Base-by-base conservation (phyloP, 257 asterid species). In the Nicotiana knightiana region DNA sequence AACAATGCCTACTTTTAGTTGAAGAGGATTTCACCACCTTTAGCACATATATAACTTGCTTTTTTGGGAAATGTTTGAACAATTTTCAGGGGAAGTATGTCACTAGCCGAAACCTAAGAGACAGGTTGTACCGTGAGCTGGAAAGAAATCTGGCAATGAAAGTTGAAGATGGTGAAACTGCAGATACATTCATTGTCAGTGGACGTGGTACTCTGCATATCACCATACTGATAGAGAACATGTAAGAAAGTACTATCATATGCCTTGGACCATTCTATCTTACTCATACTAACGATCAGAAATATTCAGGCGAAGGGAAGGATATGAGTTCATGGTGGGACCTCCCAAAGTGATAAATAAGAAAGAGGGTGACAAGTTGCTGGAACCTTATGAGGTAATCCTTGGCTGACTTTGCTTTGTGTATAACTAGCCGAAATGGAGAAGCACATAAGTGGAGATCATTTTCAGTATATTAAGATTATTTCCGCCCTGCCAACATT, bases 321-420 rank as follows among this genome's bases (percentile, higher is more conserved):
- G 99, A 86, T 94, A 85, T 11, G 99, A 96, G 85, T 94, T 94
- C 96, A 96, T 96, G 99, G 99, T 96, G 84, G 99, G 99, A 62
- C 99, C 99, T 16, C 99, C 99, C 79, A 96, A 94, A 88, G 98
- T 96, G 82, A 96, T 96, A 83, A 96, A 96, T 88, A 96, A 93
- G 86, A 89, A 33, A 35, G 94, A 83, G 81, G 39, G 88, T n/a
- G 99, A 92, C 90, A 91, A 91, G 84, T 77, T 92, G 88, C 90
- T 93, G 64, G 99, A 96, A 85, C 98, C 99, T 67, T 94, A 79
- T 79, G 99, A 96, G 99, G 98, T 92, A 81, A 88, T 79, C 59
- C 3, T 30, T 35, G 76, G 26, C 64, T 58, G 79, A 33, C 55
- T 83, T 65, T 63, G 51, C 62, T 53, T 58, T 66, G 21, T 39